These are phyloP conservation scores for Dioscorea cayenensis DNA, from an alignment of 116 monocot species.

Conservation along the genomic window DNA sequence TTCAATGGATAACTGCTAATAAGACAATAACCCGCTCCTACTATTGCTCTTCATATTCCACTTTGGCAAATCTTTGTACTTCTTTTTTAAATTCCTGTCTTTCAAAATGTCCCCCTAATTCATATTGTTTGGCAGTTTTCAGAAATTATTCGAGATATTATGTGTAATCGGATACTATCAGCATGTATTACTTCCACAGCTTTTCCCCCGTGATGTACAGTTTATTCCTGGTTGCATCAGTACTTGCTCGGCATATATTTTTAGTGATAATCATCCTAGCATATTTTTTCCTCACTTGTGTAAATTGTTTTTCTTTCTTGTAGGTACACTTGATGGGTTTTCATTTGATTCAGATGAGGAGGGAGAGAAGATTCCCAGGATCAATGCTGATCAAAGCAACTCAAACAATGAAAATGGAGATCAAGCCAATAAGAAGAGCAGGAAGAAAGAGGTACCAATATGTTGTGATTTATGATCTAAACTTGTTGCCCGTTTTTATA, in stretches of 20 bases:
- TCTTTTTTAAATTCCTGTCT: not conserved
- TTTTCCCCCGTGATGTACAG: not conserved
- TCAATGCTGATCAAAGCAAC: conserved; percentile 29
- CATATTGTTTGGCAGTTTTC: too few species aligned
- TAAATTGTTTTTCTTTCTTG: not conserved
- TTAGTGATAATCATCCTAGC: not conserved
- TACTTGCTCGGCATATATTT: not conserved
- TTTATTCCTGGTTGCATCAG: not conserved
- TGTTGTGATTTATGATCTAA: conserved; percentile 12
- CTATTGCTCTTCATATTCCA: not conserved
- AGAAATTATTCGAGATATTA: too few species aligned
- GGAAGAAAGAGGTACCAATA: conserved; percentile 34
- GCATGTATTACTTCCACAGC: not conserved
- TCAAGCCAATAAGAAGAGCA: conserved; percentile 33
- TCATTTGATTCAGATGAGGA: conserved; percentile 90
- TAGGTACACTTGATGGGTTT: conserved; percentile 86
- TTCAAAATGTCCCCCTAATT: too few species aligned
- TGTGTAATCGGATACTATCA: too few species aligned
- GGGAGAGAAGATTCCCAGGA: conserved; percentile 38
- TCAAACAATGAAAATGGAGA: conserved; percentile 56
- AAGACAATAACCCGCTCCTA: not conserved
- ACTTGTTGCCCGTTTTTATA: too few species aligned
- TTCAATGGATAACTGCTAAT: not conserved
- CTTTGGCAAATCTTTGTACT: not conserved
- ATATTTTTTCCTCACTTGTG: not conserved